Evolutionary conservation across 2,329 filamentous ascomycete genomes (phyloP).

Genomic region (Zopfia rhizophila): DNA sequence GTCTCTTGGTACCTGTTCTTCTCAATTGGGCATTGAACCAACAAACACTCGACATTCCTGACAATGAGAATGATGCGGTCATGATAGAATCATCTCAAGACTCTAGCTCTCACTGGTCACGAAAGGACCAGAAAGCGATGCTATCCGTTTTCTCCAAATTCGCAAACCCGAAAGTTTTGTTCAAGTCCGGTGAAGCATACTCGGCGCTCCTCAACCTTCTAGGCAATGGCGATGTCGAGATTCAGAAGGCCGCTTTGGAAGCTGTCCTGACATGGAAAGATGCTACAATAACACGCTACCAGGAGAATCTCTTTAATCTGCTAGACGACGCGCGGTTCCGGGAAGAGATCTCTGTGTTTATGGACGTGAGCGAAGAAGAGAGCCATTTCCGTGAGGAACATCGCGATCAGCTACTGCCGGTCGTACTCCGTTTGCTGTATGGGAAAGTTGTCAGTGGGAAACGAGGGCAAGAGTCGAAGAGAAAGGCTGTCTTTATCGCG

Average conservation of each 20-base stretch:
- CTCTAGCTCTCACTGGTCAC: conserved; percentile 65
- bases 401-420: conserved; percentile 78
- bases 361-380: conserved; percentile 74
- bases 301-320: conserved; percentile 85
- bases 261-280: conserved; percentile 91
- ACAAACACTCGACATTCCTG: conserved; percentile 13
- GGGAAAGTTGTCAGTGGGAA: conserved; percentile 87
- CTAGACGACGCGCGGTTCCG: conserved; percentile 92
- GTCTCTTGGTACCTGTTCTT: conserved; percentile 85
- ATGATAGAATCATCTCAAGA: conserved; percentile 18
- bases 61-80: conserved; percentile 27
- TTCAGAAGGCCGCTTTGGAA: conserved; percentile 86
- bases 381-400: conserved; percentile 79
- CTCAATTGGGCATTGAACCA: conserved; percentile 73
- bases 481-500: conserved; percentile 78
- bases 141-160: conserved; percentile 86
- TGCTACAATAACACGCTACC: conserved; percentile 77
- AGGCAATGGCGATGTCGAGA: conserved; percentile 87
- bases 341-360: conserved; percentile 90
- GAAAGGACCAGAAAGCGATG: conserved; percentile 85
- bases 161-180: conserved; percentile 85
- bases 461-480: conserved; percentile 81
- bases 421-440: conserved; percentile 87
- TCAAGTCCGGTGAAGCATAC: conserved; percentile 79
- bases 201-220: conserved; percentile 78